Evolutionary conservation across 2,329 filamentous ascomycete species (phyloP).

Genomic region (Cadophora luteo-olivacea): DNA sequence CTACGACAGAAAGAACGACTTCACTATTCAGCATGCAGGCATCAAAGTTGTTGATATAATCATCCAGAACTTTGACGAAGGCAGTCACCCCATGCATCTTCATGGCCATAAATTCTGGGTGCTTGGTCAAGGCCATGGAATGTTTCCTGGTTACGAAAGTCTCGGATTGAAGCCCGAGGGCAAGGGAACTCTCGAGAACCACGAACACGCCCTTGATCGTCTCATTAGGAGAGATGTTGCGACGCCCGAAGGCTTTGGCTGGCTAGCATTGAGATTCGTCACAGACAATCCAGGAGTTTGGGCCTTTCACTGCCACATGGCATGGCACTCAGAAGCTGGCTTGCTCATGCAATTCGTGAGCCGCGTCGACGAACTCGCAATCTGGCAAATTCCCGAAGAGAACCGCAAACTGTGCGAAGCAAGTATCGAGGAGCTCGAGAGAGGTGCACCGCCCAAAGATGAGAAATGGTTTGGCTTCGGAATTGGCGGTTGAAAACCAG

Average conservation of each 20-base stretch:
- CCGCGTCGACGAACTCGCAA: slow-evolving; percentile 52
- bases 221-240: slow-evolving; percentile 59
- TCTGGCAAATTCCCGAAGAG: slow-evolving; percentile 52
- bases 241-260: slow-evolving; percentile 60
- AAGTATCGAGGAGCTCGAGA: slow-evolving; percentile 51
- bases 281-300: slow-evolving; percentile 64
- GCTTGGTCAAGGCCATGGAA: slow-evolving; percentile 66
- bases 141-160: slow-evolving; percentile 52
- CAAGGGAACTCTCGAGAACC: slow-evolving; percentile 44
- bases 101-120: slow-evolving; percentile 80
- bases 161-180: slow-evolving; percentile 48
- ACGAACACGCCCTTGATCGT: slow-evolving; percentile 45
- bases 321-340: slow-evolving; percentile 64
- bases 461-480: slow-evolving; percentile 51
- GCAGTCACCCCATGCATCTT: slow-evolving; percentile 76
- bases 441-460: slow-evolving; percentile 57
- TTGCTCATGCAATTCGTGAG: slow-evolving; percentile 66
- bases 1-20: slow-evolving; percentile 51
- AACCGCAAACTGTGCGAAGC: slow-evolving; percentile 54
- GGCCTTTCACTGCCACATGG: slow-evolving; percentile 65
- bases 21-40: slow-evolving; percentile 69
- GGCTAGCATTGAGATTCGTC: slow-evolving; percentile 59
- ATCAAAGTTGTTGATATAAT: slow-evolving; percentile 72
- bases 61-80: slow-evolving; percentile 76
- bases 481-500: slow-evolving; percentile 26